A percentile compares a stretch with the other conserved stretches of the same genome.
Conservation (phyloP, 768 basidiomycete genomes). For the Auricularia heimuer region DNA sequence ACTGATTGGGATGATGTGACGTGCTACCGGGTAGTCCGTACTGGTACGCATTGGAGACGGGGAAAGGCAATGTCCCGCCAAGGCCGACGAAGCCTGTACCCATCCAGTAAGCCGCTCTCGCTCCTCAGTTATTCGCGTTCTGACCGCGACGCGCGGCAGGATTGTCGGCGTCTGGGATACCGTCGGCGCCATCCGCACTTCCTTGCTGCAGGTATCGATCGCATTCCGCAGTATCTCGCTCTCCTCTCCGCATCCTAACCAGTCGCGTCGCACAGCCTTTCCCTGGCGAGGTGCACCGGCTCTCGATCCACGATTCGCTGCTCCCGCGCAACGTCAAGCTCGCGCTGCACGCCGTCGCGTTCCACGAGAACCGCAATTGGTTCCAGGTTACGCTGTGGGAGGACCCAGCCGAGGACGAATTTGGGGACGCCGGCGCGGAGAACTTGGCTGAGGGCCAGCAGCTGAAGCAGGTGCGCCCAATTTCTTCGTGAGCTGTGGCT, state of each 20-base stretch:
- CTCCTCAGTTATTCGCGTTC: too few relatives aligned
- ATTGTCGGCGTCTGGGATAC: slow-evolving; percentile 18
- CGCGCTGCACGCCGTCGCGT: slow-evolving; percentile 19
- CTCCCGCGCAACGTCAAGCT: slow-evolving; percentile 13
- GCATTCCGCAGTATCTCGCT: too few relatives aligned
- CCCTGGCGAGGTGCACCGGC: neutral
- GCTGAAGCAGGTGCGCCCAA: neutral
- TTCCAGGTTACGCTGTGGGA: slow-evolving; percentile 17
- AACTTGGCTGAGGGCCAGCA: slow-evolving; percentile 5
- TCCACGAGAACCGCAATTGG: slow-evolving; percentile 17
- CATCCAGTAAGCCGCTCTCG: neutral
- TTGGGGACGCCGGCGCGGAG: neutral
- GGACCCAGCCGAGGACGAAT: neutral
- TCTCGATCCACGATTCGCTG: neutral
- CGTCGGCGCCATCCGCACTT: slow-evolving; percentile 13
- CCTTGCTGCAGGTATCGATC: neutral
- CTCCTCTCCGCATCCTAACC: too few relatives aligned
- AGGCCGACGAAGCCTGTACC: neutral
- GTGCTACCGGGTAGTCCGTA: neutral
- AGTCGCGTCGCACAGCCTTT: neutral
- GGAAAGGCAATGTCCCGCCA: neutral
- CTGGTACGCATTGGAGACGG: neutral
- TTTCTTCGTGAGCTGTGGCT: too few relatives aligned
- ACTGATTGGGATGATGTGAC: too few relatives aligned
- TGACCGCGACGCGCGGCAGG: slow-evolving; percentile 5